Base-by-base conservation (phyloP, 2,329 filamentous ascomycete genomes). In the Fusarium fujikuroi region DNA sequence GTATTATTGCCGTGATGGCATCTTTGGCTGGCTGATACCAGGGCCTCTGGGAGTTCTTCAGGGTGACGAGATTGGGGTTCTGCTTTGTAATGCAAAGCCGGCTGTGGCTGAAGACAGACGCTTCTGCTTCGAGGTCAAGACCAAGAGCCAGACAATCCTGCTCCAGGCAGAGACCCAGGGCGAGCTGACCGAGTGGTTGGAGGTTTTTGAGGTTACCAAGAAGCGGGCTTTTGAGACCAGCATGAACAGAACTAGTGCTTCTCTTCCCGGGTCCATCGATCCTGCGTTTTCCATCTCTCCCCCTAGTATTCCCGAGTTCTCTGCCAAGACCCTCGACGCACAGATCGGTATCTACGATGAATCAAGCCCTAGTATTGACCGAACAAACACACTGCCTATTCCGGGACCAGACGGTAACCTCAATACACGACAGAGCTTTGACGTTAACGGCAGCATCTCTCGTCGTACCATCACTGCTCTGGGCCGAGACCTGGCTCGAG, bases 111-210 rank as follows among this genome's bases (percentile, higher is more conserved):
- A 99, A 82, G 96, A 99, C 78, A 91, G 96, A 43, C 90, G 96
- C 21, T 99, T 98, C 82, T 98, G 96, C 80, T 98, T 99, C 78
- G 96, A 99, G 82, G 93, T 99, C 78, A 99, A 98, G 86, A 99
- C 96, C 5, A 99, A 98, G 82, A 97, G 94, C 78, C 93, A 93
- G 71, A 96, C 92, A 56, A 91, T 97, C 72, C 85, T 98, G 66
- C 86, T 99, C 7, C 96, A 99, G 83, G 93, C 95, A 9, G 96
- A 99, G 80, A 97, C 94, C 0, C 96, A 99, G 80, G 86, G 85
- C 56, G 94, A 98, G 79, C 88, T 99, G n/a, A 95, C 93, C 66
- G 93, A 97, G 77, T 99, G 96, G 96, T 91, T 99, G 62, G 91
- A 93, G 73, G 92, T 95, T 0, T 98, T 99, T 76, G 95, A 99